phyloP scores from a whole-genome alignment of 805 yeast genomes.

The Candida namnaoensis region DNA sequence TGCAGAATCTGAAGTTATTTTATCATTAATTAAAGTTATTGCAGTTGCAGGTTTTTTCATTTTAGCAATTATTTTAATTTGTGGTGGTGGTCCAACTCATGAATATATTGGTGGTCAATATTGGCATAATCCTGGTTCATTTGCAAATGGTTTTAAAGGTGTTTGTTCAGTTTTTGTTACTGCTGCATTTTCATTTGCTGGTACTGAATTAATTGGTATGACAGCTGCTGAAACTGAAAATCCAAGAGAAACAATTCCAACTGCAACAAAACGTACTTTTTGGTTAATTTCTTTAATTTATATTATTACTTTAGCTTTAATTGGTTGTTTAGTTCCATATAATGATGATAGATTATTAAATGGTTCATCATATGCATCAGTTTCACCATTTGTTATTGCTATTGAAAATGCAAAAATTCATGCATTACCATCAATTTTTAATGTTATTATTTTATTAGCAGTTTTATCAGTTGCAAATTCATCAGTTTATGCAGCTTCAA shows the following conservation, averaged over 20 bases:
- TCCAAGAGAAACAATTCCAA: constrained; percentile 54
- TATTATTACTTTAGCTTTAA: constrained; percentile 48
- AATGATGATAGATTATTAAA: constrained; percentile 39
- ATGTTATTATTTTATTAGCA: constrained; percentile 60
- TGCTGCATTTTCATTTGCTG: constrained; percentile 62
- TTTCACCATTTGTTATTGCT: constrained; percentile 72
- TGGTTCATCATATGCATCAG: constrained; percentile 40
- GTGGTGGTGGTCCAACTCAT: constrained; percentile 50
- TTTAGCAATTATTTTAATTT: constrained; percentile 43
- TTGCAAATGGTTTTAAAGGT: constrained; percentile 56
- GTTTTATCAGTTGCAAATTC: constrained; percentile 70
- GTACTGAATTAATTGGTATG: constrained; percentile 56
- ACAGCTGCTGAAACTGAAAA: constrained; percentile 66
- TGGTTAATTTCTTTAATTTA: constrained; percentile 64
- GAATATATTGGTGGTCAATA: constrained; percentile 48
- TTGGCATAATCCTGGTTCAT: constrained; percentile 60
- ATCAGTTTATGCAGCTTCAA: constrained; percentile 60
- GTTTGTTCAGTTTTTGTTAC: constrained; percentile 55
- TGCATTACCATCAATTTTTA: constrained; percentile 63
- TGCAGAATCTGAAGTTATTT: constrained; percentile 63
- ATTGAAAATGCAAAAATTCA: constrained; percentile 56
- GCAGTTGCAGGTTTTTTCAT: constrained; percentile 55
- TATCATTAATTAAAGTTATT: constrained; percentile 46
- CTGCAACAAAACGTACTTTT: constrained; percentile 63
- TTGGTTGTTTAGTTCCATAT: constrained; percentile 49